Conservation (phyloP, 1,284 basidiomycete genomes). For the Cutaneotrichosporon spelunceum region DNA sequence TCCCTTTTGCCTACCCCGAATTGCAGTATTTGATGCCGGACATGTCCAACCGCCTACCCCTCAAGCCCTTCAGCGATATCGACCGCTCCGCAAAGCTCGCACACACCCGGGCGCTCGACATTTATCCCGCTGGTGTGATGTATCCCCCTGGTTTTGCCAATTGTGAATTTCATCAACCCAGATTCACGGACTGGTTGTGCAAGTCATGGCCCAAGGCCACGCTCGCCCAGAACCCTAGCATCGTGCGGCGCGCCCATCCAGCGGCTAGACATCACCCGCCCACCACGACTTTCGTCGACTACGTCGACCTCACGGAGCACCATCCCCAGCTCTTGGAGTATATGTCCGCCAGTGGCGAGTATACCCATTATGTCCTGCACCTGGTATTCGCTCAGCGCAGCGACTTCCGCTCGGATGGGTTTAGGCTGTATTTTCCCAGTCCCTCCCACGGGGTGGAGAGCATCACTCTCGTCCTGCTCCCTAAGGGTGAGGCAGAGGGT, state of each 20-base stretch:
- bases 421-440: not conserved
- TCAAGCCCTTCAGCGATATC: not conserved
- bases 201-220: not conserved
- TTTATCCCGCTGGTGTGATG: not conserved
- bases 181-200: not conserved
- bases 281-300: not conserved
- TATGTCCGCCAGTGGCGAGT: not conserved
- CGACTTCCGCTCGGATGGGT: not conserved
- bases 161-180: not conserved
- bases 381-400: not conserved
- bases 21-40: not conserved
- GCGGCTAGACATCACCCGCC: not conserved
- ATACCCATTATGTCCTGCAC: not conserved
- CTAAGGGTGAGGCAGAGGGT: not conserved
- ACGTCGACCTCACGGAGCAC: not conserved
- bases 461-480: not conserved
- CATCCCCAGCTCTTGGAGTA: not conserved
- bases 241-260: not conserved
- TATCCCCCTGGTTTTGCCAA: not conserved
- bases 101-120: not conserved
- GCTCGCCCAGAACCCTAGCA: not conserved
- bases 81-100: not conserved
- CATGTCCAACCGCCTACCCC: not conserved
- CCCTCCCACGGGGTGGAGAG: not conserved
- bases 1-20: not conserved